A percentile compares a stretch with the other conserved stretches of the same genome.
Evolutionary conservation across 164 flowering plant genomes (phyloP).

Genomic region (Euptelea pleiosperma): DNA sequence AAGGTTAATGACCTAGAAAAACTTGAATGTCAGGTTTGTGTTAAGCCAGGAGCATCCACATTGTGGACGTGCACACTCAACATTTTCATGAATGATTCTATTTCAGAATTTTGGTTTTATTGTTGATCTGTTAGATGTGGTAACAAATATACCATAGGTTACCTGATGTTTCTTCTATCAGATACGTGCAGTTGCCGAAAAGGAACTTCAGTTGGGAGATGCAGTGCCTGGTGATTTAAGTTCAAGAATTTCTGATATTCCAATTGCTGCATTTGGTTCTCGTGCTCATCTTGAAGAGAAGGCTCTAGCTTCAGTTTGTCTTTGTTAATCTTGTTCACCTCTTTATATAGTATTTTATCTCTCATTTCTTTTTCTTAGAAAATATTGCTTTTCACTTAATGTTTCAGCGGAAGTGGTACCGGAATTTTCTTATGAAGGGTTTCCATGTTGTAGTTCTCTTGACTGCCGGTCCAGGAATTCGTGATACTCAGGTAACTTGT

Average conservation of each 20-base stretch:
- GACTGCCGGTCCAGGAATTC: constrained; percentile 89
- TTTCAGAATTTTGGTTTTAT: no score
- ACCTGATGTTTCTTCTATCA: constrained; percentile 37
- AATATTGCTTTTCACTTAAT: constrained; percentile 11
- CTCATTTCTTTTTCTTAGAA: background rate
- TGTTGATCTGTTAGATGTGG: background rate
- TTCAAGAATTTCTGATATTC: constrained; percentile 60
- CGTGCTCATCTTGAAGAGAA: constrained; percentile 99
- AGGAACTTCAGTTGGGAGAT: constrained; percentile 38
- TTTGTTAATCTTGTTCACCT: constrained; percentile 2
- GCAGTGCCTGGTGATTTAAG: constrained; percentile 35
- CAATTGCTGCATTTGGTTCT: constrained; percentile 89
- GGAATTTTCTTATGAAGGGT: constrained; percentile 97
- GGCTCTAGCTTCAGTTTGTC: constrained; percentile 83
- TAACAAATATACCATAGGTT: background rate
- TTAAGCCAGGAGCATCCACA: background rate
- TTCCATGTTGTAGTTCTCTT: constrained; percentile 90
- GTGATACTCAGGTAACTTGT: constrained; percentile 84
- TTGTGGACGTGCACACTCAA: no score
- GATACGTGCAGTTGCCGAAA: constrained; percentile 60
- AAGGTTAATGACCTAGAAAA: constrained; percentile 85
- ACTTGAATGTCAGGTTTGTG: constrained; percentile 81
- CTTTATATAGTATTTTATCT: background rate
- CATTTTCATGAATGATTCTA: background rate
- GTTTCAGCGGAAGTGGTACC: constrained; percentile 92